Evolutionary conservation across 371 early-diverging fungal species (phyloP), one percentile per base, ranked within the genome.

Genomic region (Mucor velutinosus): DNA sequence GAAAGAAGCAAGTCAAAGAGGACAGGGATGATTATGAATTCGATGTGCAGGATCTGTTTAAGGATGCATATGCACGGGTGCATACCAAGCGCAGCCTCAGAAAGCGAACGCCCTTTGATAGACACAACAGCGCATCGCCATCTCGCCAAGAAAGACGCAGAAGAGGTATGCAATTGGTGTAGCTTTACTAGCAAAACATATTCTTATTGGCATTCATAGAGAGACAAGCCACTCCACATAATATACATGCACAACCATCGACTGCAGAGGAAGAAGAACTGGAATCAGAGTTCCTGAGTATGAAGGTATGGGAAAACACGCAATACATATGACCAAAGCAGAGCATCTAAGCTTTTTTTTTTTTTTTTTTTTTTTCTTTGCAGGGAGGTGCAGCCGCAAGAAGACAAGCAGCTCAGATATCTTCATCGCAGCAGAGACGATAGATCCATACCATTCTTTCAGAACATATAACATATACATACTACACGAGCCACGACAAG

Each of bases 241-340:
- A 70, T 53, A 74, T 74, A 39, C 70, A 74, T 64, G 67, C 74
- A 10, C 21, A 23, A 25, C 66, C 70, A 2, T 43, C 64, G 32
- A 33, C 66, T 12, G n/a, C 56, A 23, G 74, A 74, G 64, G 67
- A 74, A 58, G 74, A 74, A 41, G 74, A 74, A 61, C 37, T 74
- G 60, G 70, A 70, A 58, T 19, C 67, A 41, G 74, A 74, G 21
- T 70, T 70, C 27, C 55, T 67, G 17, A 63, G 37, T 14, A 74
- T 74, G 70, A 74, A 70, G 66, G 73, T 72, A 67, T 41, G 41
- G 17, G 41, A 41, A 17, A 23, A 30, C 8, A 4, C n/a, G 15
- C 23, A 8, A 12, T 23, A 51, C 8, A 7, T 1, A 56, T 37
- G 14, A 1, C 32, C 29, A 27, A 4, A 41, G n/a, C 3, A 27